Evolutionary conservation across 306 rosid genomes (phyloP).

Genomic region (Cicer chorassanicum): DNA sequence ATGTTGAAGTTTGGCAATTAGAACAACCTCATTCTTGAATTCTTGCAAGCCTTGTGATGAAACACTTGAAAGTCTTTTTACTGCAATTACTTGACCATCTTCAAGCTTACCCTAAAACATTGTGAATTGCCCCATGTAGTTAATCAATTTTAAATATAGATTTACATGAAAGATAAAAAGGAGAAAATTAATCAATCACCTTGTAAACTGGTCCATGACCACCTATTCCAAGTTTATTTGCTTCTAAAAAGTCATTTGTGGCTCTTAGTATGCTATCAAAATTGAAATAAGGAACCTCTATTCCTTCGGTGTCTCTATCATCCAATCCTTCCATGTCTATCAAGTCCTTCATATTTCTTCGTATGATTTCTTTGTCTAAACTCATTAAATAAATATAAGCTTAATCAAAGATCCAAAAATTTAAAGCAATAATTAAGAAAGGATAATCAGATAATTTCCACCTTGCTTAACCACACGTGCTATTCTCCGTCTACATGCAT

Average conservation of each 20-base stretch:
- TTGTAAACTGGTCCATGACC: constrained; percentile 69
- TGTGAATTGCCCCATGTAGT: too few relatives aligned
- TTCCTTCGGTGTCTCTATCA: constrained; percentile 25
- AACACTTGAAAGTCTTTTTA: constrained; percentile 58
- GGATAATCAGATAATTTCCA: not conserved
- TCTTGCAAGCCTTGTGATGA: constrained; percentile 51
- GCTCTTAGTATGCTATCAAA: constrained; percentile 49
- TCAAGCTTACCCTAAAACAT: constrained; percentile 45
- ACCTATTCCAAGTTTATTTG: constrained; percentile 60
- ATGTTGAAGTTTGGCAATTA: not conserved
- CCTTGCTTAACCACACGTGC: not conserved
- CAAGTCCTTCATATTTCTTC: not conserved
- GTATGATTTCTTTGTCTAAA: constrained; percentile 33
- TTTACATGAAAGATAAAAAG: not conserved
- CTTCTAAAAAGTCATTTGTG: constrained; percentile 48
- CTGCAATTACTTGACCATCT: constrained; percentile 45
- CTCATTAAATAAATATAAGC: not conserved
- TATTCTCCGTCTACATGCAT: not conserved
- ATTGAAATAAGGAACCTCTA: constrained; percentile 46
- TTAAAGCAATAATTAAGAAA: not conserved
- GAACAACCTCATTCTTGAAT: not conserved
- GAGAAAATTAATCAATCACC: constrained; percentile 37
- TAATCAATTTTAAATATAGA: not conserved
- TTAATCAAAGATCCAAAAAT: too few relatives aligned
- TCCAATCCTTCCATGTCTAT: constrained; percentile 38